phyloP scores from a whole-genome alignment of 1,284 basidiomycete genomes.

The Rhodotorula sp. region DNA sequence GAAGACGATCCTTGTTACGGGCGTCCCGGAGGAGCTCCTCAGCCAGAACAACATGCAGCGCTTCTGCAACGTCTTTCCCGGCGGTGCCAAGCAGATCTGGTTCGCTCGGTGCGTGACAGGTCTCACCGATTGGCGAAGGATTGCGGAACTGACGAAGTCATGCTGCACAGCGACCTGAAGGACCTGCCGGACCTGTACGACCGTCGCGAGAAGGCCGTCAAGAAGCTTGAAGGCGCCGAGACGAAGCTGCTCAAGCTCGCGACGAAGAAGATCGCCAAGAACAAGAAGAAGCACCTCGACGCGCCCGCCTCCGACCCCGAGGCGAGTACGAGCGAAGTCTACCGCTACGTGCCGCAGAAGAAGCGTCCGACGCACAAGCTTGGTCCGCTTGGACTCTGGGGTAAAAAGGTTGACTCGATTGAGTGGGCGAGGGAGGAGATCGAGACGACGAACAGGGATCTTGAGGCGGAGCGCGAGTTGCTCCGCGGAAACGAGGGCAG shows the following conservation, averaged over 20 bases:
- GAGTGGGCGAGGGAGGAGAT: conserved; percentile 73
- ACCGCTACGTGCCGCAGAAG: conserved; percentile 63
- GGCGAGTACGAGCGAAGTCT: conserved; percentile 44
- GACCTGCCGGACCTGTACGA: conserved; percentile 79
- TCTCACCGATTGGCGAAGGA: conserved; percentile 15
- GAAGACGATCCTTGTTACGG: conserved; percentile 82
- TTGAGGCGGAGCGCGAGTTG: conserved; percentile 60
- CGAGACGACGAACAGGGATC: conserved; percentile 54
- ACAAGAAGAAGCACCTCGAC: conserved; percentile 46
- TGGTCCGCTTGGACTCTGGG: conserved; percentile 59
- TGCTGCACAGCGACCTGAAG: conserved; percentile 61
- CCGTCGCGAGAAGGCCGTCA: conserved; percentile 67
- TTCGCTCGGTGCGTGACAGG: conserved; percentile 62
- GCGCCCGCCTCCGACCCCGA: conserved; percentile 16
- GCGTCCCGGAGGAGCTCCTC: conserved; percentile 77
- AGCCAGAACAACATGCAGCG: conserved; percentile 61
- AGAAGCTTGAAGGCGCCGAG: conserved; percentile 81
- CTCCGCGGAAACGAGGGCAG: conserved; percentile 55
- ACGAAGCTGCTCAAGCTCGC: conserved; percentile 70
- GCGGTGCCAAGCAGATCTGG: conserved; percentile 85
- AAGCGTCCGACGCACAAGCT: conserved; percentile 80
- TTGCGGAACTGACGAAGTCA: background rate
- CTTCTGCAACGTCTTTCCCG: conserved; percentile 67
- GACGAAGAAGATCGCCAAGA: conserved; percentile 55
- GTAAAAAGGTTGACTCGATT: conserved; percentile 82